Evolutionary conservation across 345 rosid species (phyloP).

Genomic region (Combretum micranthum): DNA sequence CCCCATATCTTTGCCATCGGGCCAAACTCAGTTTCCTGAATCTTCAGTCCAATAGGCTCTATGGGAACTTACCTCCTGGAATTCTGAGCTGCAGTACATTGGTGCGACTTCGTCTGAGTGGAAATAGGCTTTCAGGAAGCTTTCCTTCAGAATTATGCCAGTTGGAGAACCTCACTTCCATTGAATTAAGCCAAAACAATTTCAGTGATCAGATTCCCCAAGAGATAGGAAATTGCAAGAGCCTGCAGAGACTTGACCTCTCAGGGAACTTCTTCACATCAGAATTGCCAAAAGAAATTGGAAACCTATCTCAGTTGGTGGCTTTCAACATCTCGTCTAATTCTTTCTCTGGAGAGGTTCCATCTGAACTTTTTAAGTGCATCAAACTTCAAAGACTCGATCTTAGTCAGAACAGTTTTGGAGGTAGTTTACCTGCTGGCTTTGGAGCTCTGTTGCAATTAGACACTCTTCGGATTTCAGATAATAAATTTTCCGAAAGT

Average conservation of each 20-base stretch:
- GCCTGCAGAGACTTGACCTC: slow-evolving; percentile 70
- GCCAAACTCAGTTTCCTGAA: slow-evolving; percentile 51
- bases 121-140: slow-evolving; percentile 60
- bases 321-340: slow-evolving; percentile 77
- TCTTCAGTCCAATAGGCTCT: slow-evolving; percentile 62
- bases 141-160: slow-evolving; percentile 80
- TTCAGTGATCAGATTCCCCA: slow-evolving; percentile 70
- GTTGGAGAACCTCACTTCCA: slow-evolving; percentile 56
- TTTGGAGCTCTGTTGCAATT: slow-evolving; percentile 71
- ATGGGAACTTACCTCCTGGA: slow-evolving; percentile 61
- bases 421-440: slow-evolving; percentile 52
- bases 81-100: slow-evolving; percentile 49
- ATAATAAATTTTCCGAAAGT: slow-evolving; percentile 63
- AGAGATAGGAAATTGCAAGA: slow-evolving; percentile 57
- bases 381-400: slow-evolving; percentile 87
- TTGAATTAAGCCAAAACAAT: slow-evolving; percentile 70
- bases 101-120: slow-evolving; percentile 59
- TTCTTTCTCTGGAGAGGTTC: slow-evolving; percentile 56
- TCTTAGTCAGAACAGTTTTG: slow-evolving; percentile 61
- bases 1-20: slow-evolving; percentile 56
- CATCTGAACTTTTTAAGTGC: slow-evolving; percentile 61
- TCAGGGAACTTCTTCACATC: slow-evolving; percentile 60
- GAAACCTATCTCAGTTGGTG: slow-evolving; percentile 71
- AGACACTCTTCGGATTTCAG: slow-evolving; percentile 81
- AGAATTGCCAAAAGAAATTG: slow-evolving; percentile 61